Base-by-base conservation (phyloP, 2,329 filamentous ascomycete genomes). In the Ceratocystis smalleyi region DNA sequence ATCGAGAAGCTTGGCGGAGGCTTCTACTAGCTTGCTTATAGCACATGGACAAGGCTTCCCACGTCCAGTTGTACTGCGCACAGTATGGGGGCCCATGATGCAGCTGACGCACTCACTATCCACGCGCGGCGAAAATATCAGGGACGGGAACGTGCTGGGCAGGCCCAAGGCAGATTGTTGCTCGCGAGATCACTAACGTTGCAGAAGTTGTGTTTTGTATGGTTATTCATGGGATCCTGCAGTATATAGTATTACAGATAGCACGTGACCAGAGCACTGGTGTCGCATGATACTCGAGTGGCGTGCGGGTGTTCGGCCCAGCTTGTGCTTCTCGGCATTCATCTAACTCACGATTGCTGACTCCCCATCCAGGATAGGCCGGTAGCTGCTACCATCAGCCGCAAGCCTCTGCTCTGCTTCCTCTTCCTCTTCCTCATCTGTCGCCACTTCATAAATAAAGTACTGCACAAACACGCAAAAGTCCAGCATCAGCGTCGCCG, bases 391-490 rank as follows among this genome's bases (percentile, higher is more conserved):
- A 10, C 24, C 43, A 10, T 62, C 60, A 5, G 5, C 22, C n/a
- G 19, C 27, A 40, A 24, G 19, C 19, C 30, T 22, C 17, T 22
- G 15, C 35, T 49, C 57, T 47, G 43, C 57, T 47, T 70, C 68
- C 2, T 69, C 68, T 27, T 27, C 27, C 27, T 27, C 27, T 2
- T 72, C 71, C 0, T 72, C 70, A 5, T 75, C 73, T 2, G 77
- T 77, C 1, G 76, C 74, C 64, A 75, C 76, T 68, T 79, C 81
- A 73, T 97, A 97, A 71, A 95, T 73, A 72, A 95, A 96, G 72
- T 95, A 96, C 74, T 97, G 92, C 10, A 83, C 82, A 74, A 96
- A 96, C 2, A 97, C 94, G 32, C 81, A 83, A 72, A 91, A 78
- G 74, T 97, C 94, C 68, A 97, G 76, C 64, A 94, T 75, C 64